These are phyloP conservation scores for Claviceps spartinae DNA, from an alignment of 2,329 filamentous ascomycete genomes.

Conservation along the genomic window DNA sequence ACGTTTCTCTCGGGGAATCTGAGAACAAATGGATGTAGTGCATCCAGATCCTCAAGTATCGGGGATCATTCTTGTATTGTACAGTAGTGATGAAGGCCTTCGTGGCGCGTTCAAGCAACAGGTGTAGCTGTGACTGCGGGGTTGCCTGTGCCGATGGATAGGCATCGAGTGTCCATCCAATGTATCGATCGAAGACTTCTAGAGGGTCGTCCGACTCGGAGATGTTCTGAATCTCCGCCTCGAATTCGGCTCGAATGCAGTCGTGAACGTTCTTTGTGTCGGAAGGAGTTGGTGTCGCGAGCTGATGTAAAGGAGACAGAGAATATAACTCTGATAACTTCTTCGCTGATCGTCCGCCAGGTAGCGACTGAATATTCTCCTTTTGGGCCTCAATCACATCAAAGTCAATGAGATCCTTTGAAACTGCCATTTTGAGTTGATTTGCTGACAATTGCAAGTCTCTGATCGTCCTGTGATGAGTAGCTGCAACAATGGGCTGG, in stretches of 20 bases:
- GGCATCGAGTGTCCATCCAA: conserved; percentile 90
- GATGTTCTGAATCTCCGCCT: conserved; percentile 65
- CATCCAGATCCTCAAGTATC: conserved; percentile 88
- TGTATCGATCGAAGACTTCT: conserved; percentile 90
- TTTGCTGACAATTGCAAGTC: conserved; percentile 9
- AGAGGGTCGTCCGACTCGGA: conserved; percentile 88
- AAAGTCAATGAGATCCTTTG: conserved; percentile 55
- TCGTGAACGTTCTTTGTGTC: conserved; percentile 68
- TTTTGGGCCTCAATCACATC: conserved; percentile 93
- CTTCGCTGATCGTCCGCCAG: conserved; percentile 74
- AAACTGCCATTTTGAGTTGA: conserved; percentile 30
- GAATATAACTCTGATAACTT: conserved; percentile 77
- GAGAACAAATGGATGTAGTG: conserved; percentile 89
- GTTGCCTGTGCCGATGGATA: conserved; percentile 92
- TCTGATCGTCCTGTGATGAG: not conserved
- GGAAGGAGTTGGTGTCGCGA: conserved; percentile 50
- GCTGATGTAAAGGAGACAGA: conserved; percentile 44
- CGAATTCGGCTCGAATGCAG: conserved; percentile 68
- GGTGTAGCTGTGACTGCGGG: conserved; percentile 76
- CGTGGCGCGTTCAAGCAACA: conserved; percentile 82
- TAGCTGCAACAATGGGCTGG: not conserved
- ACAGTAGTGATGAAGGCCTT: conserved; percentile 72
- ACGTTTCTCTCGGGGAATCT: conserved; percentile 85
- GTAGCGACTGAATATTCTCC: conserved; percentile 92
- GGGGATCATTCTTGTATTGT: conserved; percentile 89